Evolutionary conservation across 2,329 filamentous ascomycete genomes (phyloP).

Genomic region (Exophiala sideris): DNA sequence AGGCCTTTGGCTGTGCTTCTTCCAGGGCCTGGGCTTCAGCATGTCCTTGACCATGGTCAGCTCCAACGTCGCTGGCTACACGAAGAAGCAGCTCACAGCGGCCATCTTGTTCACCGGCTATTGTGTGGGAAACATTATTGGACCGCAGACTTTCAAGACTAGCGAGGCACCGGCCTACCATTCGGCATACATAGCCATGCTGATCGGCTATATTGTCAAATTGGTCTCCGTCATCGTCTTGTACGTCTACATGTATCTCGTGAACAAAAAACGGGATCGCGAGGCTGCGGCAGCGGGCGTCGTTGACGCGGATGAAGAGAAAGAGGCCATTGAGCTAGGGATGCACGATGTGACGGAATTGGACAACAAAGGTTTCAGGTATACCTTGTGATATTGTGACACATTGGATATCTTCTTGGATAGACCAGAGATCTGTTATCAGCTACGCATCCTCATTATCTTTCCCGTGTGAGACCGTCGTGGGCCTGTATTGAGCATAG

Average conservation of each 20-base stretch:
- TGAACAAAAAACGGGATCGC: constrained; percentile 54
- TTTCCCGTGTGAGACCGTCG: too few relatives aligned
- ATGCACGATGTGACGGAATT: constrained; percentile 51
- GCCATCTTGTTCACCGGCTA: constrained; percentile 55
- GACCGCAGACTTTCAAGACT: constrained; percentile 52
- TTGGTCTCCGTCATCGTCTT: constrained; percentile 48
- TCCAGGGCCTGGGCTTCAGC: constrained; percentile 53
- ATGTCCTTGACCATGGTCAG: constrained; percentile 54
- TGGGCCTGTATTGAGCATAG: too few relatives aligned
- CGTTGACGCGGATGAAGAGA: constrained; percentile 42
- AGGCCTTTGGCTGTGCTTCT: constrained; percentile 56
- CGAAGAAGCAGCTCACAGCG: constrained; percentile 54
- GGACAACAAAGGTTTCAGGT: constrained; percentile 55
- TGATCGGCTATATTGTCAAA: constrained; percentile 56
- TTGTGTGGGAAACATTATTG: constrained; percentile 55
- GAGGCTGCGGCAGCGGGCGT: constrained; percentile 37
- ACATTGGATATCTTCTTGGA: too few relatives aligned
- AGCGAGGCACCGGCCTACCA: constrained; percentile 50
- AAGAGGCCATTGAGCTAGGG: constrained; percentile 48
- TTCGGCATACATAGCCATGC: constrained; percentile 51
- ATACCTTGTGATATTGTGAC: constrained; percentile 40
- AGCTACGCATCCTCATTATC: too few relatives aligned
- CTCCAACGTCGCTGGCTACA: constrained; percentile 53
- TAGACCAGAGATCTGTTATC: too few relatives aligned
- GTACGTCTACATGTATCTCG: constrained; percentile 55